Base-by-base conservation (phyloP, 441 rosid species). In the Jatropha podagrica region DNA sequence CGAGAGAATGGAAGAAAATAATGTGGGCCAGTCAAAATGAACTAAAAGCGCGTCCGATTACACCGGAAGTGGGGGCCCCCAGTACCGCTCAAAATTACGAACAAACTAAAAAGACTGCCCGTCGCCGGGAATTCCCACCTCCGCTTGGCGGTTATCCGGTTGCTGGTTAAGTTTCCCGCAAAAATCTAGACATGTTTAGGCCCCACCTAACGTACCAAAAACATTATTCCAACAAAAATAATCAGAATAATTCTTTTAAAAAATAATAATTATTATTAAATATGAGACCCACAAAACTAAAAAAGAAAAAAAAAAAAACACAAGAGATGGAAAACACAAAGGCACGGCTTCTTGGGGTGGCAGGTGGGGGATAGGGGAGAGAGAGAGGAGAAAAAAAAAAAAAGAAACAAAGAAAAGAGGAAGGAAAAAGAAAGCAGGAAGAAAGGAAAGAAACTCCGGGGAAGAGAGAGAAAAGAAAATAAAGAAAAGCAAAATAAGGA, bases 41-140 rank as follows among this genome's bases (percentile, higher is more conserved):
- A 55, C 7, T 0, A 65, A 78, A 79, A 85, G 77, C 83, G 82
- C 73, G 85, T 84, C 85, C 86, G 83, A 65, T 8, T 46, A 73
- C 80, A 77, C 2, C 79, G 89, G 88, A 78, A 78, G 81, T 81
- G n/a, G 85, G 86, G 85, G 55, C 71, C 85, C 76, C 73, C 79
- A 58, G 42, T 69, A 54, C 85, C 86, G 67, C 69, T 65, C 77
- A 74, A 46, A 59, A 44, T 13, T 14, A 41, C 38, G 3, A 69
- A 15, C 26, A 72, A 73, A 69, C 10, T 11, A 27, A 32, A 64
- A 61, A 2, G 68, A 9, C 23, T 8, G 40, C 44, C 44, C 15
- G 18, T 37, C 56, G 26, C 60, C 40, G 40, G 18, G 7, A 41
- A 42, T n/a, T 11, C 38, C 20, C 37, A 18, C 73, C 51, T 48